Conservation (phyloP, 345 rosid species). For the Lenwebbia sp. region DNA sequence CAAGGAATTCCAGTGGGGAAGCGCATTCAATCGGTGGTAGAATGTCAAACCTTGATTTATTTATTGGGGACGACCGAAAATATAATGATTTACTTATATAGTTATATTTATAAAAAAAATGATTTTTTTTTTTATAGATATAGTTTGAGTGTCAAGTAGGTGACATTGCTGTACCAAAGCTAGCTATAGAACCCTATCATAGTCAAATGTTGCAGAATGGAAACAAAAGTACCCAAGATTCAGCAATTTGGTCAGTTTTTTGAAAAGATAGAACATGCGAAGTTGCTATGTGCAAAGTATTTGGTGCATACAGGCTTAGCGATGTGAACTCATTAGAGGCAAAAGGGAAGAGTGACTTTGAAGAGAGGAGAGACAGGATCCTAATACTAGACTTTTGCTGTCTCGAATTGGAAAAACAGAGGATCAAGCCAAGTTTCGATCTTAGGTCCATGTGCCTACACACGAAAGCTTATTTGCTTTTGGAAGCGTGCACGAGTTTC, state of each 20-base stretch:
- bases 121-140: background rate
- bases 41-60: conserved; percentile 34
- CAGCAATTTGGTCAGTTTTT: background rate
- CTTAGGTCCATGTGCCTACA: background rate
- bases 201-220: background rate
- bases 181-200: background rate
- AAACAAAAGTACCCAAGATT: background rate
- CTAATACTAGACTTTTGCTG: background rate
- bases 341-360: background rate
- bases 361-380: background rate
- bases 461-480: background rate
- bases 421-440: background rate
- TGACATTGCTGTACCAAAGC: background rate
- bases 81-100: background rate
- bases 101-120: background rate
- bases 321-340: background rate
- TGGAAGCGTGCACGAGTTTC: background rate
- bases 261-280: background rate
- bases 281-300: background rate
- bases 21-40: background rate
- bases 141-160: background rate
- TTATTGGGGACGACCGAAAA: background rate
- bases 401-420: background rate
- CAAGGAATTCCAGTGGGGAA: conserved; percentile 22
- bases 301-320: background rate